These are phyloP conservation scores for Filobasidium floriforme DNA, from an alignment of 768 basidiomycete genomes.

Conservation along the genomic window DNA sequence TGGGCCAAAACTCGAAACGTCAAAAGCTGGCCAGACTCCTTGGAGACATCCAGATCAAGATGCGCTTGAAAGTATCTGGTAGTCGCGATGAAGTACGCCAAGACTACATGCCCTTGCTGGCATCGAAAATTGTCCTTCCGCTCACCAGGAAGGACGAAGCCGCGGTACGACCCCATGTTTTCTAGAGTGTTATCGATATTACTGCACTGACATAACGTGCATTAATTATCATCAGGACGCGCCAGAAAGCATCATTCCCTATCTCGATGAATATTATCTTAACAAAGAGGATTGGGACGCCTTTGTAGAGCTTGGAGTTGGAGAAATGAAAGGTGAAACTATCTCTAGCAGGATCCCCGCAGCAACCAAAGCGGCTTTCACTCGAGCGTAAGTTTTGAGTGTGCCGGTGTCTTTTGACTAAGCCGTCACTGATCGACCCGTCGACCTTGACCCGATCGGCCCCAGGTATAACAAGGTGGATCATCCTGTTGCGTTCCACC, in stretches of 20 bases:
- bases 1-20: conserved; percentile 95
- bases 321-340: conserved; percentile 61
- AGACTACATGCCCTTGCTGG: conserved; percentile 82
- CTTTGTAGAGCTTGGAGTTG: conserved; percentile 85
- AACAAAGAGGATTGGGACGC: conserved; percentile 96
- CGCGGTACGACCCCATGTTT: conserved; percentile 51
- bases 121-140: conserved; percentile 70
- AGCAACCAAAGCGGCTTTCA: conserved; percentile 75
- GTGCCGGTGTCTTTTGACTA: too few relatives aligned
- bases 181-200: too few relatives aligned
- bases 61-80: conserved; percentile 89
- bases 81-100: conserved; percentile 83
- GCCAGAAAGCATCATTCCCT: conserved; percentile 70
- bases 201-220: conserved; percentile 3
- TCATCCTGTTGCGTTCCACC: conserved; percentile 93
- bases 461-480: conserved; percentile 75
- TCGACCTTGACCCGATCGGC: not conserved
- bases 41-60: conserved; percentile 83
- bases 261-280: conserved; percentile 91
- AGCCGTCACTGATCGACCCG: not conserved
- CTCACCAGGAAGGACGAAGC: conserved; percentile 59
- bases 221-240: conserved; percentile 52
- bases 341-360: conserved; percentile 77
- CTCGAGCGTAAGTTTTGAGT: conserved; percentile 58
- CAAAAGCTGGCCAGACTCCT: conserved; percentile 70